Evolutionary conservation across 768 basidiomycete species (phyloP), one percentile per base, ranked within the genome.

Genomic region (Cytidiella melzeri): DNA sequence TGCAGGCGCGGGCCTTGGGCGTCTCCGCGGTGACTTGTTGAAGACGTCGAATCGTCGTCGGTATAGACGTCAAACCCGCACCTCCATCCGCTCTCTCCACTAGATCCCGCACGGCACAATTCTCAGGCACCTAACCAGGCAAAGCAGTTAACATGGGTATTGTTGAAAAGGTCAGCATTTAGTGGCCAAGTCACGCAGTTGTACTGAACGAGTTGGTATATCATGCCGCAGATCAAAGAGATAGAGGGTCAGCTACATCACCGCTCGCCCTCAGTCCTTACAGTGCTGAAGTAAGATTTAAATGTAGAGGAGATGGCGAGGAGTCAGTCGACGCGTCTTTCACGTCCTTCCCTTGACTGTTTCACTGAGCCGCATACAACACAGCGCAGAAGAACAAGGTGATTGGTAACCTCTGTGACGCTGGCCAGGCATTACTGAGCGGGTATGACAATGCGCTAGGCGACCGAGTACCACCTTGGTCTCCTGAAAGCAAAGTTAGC

Each of bases 301-400:
- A 21, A 36, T 23, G 19, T 62, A 93, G 91, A 92, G 82, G 94
- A 97, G 80, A 96, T 98, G 94, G 85, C 90, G 55, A 79, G 92
- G 69, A 97, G 92, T 92, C 65, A 73, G 87, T 74, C 1, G 20
- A 5, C 36, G 23, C 26, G 7, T 39, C n/a, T 21, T 10, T 51
- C 47, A 11, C 24, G 23, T 39, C 51, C 43, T 43, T 25, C 4
- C 12, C 23, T 10, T 30, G 25, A 43, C 28, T 27, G 56, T 42
- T 41, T 23, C 53, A 39, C 18, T 26, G 15, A 55, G 23, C n/a
- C n/a, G n/a, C n/a, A n/a, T n/a, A n/a, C 34, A 23, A 47, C 28
- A 38, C 48, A 92, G 90, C 92, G 43, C 92, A 95, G 72, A 97
- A 97, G 74, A 97, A 97, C 68, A 95, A 91, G 79, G 92, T 84